A percentile compares a stretch with the other conserved stretches of the same genome.
Conservation (phyloP, 2,329 filamentous ascomycete species). For the Penicillium sp. region DNA sequence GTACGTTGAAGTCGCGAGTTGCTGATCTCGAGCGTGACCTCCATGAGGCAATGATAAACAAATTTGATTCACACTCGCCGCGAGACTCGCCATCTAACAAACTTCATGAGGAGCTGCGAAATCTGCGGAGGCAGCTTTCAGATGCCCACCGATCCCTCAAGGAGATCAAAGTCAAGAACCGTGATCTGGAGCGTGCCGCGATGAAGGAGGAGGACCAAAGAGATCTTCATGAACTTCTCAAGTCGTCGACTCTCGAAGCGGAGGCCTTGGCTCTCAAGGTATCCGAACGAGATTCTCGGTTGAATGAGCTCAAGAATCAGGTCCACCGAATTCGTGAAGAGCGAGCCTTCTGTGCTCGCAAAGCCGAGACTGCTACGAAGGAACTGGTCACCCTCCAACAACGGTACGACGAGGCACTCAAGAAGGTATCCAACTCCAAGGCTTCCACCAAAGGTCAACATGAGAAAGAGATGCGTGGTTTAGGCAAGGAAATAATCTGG, state of each 20-base stretch:
- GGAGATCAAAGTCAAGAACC: conserved; percentile 59
- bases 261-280: conserved; percentile 76
- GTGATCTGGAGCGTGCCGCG: conserved; percentile 58
- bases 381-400: conserved; percentile 59
- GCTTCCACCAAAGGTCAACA: conserved; percentile 53
- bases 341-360: conserved; percentile 49
- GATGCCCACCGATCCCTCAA: conserved; percentile 65
- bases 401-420: conserved; percentile 67
- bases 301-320: conserved; percentile 63
- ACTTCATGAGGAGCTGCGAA: conserved; percentile 60
- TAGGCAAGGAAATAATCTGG: conserved; percentile 90
- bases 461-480: conserved; percentile 74
- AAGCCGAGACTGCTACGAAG: conserved; percentile 47
- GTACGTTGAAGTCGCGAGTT: conserved; percentile 68
- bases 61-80: conserved; percentile 60
- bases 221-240: conserved; percentile 54
- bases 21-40: conserved; percentile 70
- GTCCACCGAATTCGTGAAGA: conserved; percentile 66
- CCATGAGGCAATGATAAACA: conserved; percentile 63
- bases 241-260: conserved; percentile 56
- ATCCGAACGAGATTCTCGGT: conserved; percentile 69
- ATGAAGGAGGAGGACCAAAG: conserved; percentile 51
- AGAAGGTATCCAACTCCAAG: conserved; percentile 49
- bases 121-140: conserved; percentile 66
- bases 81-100: conserved; percentile 57